Conservation (phyloP, 148 eudicot genomes). For the Talinum fruticosum region DNA sequence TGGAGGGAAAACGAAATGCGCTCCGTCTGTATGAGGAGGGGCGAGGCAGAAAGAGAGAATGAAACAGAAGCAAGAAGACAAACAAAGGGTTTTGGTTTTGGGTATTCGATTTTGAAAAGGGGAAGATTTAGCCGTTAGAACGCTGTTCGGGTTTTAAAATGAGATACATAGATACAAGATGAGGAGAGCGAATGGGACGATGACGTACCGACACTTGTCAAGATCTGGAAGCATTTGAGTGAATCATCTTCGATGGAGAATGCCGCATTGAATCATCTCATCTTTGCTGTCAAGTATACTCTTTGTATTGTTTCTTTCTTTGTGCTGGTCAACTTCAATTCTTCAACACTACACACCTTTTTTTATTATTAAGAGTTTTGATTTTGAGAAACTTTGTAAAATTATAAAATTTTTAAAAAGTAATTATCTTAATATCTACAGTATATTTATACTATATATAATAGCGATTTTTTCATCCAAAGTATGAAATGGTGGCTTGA, state of each 20-base stretch:
- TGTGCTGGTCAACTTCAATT: no score
- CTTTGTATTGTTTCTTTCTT: no score
- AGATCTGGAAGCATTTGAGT: slow-evolving; percentile 2
- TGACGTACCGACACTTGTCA: slow-evolving; percentile 11
- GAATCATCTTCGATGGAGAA: neutral
- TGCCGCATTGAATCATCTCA: neutral
- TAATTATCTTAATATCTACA: no score
- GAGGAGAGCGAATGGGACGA: neutral
- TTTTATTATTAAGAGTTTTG: no score
- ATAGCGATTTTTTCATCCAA: no score
- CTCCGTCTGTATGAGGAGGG: neutral
- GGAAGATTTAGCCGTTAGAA: slow-evolving; percentile 30
- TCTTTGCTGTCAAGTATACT: no score
- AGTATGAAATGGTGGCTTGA: no score
- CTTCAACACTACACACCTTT: no score
- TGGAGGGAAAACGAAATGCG: neutral
- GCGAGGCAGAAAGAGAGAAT: neutral
- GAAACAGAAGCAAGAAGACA: neutral
- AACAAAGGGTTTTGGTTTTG: slow-evolving; percentile 1
- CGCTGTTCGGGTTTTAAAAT: neutral
- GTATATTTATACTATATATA: no score
- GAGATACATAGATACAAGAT: neutral
- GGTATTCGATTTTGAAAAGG: slow-evolving; percentile 13
- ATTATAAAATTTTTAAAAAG: no score
- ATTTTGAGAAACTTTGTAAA: no score